These are phyloP conservation scores for Tuber indicum DNA, from an alignment of 495 filamentous ascomycete species.

Conservation along the genomic window DNA sequence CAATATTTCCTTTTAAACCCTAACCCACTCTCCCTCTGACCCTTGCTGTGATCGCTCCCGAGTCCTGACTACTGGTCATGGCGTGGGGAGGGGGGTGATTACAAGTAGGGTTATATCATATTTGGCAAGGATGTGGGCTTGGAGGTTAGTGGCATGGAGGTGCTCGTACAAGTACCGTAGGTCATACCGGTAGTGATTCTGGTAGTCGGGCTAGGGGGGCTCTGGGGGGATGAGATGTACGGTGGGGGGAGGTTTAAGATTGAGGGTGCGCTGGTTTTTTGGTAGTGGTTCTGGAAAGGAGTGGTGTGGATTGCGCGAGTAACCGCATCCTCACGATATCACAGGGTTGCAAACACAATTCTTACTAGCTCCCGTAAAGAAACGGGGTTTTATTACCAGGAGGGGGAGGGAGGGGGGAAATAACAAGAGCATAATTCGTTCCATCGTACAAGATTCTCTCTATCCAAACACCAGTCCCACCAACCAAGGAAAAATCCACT, in stretches of 20 bases:
- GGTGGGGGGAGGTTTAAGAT: not conserved
- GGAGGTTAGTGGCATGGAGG: not conserved
- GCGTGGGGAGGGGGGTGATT: too few relatives aligned
- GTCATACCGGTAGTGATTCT: not conserved
- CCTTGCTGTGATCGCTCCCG: too few relatives aligned
- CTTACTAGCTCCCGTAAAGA: not conserved
- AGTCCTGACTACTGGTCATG: too few relatives aligned
- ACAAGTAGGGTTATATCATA: too few relatives aligned
- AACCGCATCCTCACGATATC: not conserved
- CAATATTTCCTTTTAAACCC: too few relatives aligned
- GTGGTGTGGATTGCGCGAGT: not conserved
- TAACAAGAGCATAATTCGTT: not conserved
- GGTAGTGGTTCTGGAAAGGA: not conserved
- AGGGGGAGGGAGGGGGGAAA: not conserved
- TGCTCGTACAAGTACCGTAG: too few relatives aligned
- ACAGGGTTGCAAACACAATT: not conserved
- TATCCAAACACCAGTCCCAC: not conserved
- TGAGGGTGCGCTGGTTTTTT: not conserved
- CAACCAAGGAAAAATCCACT: not conserved
- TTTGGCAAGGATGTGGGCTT: not conserved
- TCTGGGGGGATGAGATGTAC: not conserved
- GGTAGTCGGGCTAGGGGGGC: not conserved
- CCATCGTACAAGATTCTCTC: not conserved
- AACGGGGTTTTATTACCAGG: not conserved
- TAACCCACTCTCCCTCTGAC: too few relatives aligned